Evolutionary conservation across 2,329 filamentous ascomycete species (phyloP), one percentile per base, ranked within the genome.

Genomic region (Arthrinium phaeospermum): DNA sequence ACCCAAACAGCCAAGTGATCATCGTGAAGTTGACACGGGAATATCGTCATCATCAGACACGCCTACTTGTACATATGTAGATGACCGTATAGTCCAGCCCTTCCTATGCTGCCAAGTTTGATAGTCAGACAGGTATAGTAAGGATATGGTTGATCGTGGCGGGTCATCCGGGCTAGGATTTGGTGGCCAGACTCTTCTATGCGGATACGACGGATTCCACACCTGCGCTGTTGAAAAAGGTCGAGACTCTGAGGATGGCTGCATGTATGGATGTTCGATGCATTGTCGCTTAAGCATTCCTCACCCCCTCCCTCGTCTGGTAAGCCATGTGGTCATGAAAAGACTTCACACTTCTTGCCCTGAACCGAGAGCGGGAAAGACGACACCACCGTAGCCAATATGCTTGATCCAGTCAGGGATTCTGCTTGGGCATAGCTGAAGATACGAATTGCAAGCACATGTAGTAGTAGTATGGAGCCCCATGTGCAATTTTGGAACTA

Each of bases 91-190:
- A 34, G 30, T n/a, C 53, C 30, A 4, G 19, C 30, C 30, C 53
- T 37, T 37, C 16, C 34, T 19, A 61, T 61, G 53, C 30, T 8
- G 53, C 53, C 53, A 61, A 61, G 53, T 30, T 22, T 37, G 53
- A 61, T 61, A 61, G 53, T 61, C 53, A 22, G 53, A 37, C 53
- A 30, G 22, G 53, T 61, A 61, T 61, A 61, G 53, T n/a, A 61
- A 61, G 51, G 51, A 27, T 34, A 34, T 57, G 51, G 27, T 57
- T 30, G 51, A 57, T 57, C 53, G 37, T 30, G 4, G 30, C 37
- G 53, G 53, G 16, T 16, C 53, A 37, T 61, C 53, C 53, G 30
- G 53, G 53, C 16, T n/a, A 12, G 30, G 13, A n/a, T 51, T 24
- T 10, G 49, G n/a, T 27, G 49, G 34, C 57, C 13, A 64, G 57